These are phyloP conservation scores for Candida maltosa DNA, from an alignment of 805 yeast genomes.

Conservation along the genomic window DNA sequence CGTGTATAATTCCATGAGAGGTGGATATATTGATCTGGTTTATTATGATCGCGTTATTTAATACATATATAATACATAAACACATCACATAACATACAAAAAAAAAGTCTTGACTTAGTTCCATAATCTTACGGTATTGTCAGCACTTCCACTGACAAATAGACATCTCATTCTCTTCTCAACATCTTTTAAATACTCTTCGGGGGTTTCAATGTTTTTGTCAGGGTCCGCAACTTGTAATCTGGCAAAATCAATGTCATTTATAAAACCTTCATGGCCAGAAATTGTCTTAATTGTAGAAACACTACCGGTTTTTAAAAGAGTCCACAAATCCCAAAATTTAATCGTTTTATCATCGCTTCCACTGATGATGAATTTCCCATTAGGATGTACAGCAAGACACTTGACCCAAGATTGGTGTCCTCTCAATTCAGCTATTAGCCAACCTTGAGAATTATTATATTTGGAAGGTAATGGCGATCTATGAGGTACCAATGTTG, in stretches of 20 bases:
- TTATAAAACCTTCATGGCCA: conserved; percentile 77
- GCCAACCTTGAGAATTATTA: conserved; percentile 57
- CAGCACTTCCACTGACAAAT: conserved; percentile 63
- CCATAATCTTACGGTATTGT: conserved; percentile 57
- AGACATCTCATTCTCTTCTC: conserved; percentile 57
- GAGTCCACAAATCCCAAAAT: conserved; percentile 65
- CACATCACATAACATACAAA: background rate
- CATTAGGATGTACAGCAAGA: conserved; percentile 70
- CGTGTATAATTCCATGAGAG: conserved; percentile 67
- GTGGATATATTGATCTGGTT: conserved; percentile 58
- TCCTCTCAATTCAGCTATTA: conserved; percentile 58
- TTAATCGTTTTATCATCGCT: conserved; percentile 77
- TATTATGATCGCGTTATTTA: conserved; percentile 57
- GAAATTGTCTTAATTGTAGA: conserved; percentile 46
- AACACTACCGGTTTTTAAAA: conserved; percentile 32
- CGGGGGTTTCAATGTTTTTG: conserved; percentile 3
- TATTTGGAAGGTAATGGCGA: conserved; percentile 50
- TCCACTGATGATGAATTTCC: conserved; percentile 63
- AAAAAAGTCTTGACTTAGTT: conserved; percentile 18
- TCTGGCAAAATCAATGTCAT: conserved; percentile 53
- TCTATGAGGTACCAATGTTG: conserved; percentile 52
- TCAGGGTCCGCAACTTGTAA: conserved; percentile 16
- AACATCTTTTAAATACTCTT: conserved; percentile 16
- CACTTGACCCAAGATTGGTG: conserved; percentile 87
- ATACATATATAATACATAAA: background rate